These are phyloP conservation scores for Fusarium sp. DNA, from an alignment of 2,329 filamentous ascomycete species.

Conservation along the genomic window DNA sequence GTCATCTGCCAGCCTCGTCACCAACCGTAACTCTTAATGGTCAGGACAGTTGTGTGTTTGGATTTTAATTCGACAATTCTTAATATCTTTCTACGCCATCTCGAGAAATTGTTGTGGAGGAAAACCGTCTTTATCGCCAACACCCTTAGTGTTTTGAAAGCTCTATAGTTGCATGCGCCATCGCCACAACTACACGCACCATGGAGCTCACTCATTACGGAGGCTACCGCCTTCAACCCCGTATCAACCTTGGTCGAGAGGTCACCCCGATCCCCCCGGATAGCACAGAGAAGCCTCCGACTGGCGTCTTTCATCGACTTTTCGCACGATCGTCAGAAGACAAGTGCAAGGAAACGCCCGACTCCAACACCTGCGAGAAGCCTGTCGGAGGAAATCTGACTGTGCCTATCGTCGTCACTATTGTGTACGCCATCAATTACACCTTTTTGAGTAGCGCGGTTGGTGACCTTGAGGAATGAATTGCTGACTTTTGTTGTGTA, in stretches of 20 bases:
- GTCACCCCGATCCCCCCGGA: constrained; percentile 3
- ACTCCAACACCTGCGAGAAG: constrained; percentile 67
- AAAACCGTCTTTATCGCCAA: constrained; percentile 15
- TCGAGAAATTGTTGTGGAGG: constrained; percentile 16
- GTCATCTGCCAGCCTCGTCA: constrained; percentile 14
- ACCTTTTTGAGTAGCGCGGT: not conserved
- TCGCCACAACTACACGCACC: constrained; percentile 1
- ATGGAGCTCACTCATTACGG: constrained; percentile 35
- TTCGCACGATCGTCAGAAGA: constrained; percentile 27
- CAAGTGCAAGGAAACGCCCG: constrained; percentile 29
- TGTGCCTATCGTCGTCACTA: constrained; percentile 74
- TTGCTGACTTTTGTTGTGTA: constrained; percentile 52
- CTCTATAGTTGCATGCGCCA: constrained; percentile 18
- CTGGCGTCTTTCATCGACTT: constrained; percentile 31
- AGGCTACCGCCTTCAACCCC: constrained; percentile 42
- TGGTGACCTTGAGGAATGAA: not conserved
- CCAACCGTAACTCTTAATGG: constrained; percentile 35
- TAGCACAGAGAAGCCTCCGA: constrained; percentile 11
- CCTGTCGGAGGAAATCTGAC: constrained; percentile 64
- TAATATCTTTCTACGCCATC: constrained; percentile 30
- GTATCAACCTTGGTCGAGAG: constrained; percentile 39
- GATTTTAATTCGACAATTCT: constrained; percentile 33
- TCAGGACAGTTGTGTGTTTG: constrained; percentile 30
- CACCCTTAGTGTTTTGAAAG: constrained; percentile 18
- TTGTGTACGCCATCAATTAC: constrained; percentile 68